Percentiles rank a stretch among this genome's conserved stretches.
These are phyloP conservation scores for Actinomucor elegans DNA, from an alignment of 371 early-diverging fungal genomes.

Conservation along the genomic window DNA sequence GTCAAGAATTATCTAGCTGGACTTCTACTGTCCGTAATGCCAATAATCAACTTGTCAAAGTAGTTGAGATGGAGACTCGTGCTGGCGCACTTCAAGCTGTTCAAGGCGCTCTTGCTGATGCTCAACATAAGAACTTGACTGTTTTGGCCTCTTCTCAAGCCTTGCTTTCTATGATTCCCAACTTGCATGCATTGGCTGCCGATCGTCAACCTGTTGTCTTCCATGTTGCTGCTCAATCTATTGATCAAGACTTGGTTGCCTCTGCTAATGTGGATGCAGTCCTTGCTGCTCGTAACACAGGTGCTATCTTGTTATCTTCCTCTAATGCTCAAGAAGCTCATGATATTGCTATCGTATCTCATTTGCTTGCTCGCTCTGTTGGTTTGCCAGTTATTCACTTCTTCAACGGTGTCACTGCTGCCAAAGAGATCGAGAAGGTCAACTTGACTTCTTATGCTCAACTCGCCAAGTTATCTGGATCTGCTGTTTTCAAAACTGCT, in stretches of 20 bases:
- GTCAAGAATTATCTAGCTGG: conserved; percentile 65
- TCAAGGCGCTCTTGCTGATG: conserved; percentile 69
- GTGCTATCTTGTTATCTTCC: conserved; percentile 68
- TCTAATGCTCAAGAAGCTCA: conserved; percentile 78
- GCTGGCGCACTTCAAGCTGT: conserved; percentile 81
- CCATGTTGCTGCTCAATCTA: conserved; percentile 75
- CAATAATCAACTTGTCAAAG: conserved; percentile 61
- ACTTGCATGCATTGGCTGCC: conserved; percentile 69
- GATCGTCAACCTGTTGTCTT: conserved; percentile 72
- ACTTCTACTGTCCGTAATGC: conserved; percentile 61
- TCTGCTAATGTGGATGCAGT: conserved; percentile 65
- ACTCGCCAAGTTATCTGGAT: conserved; percentile 30
- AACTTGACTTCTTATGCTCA: conserved; percentile 48
- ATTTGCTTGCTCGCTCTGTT: conserved; percentile 58
- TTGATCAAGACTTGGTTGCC: conserved; percentile 57
- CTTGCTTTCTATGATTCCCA: conserved; percentile 79
- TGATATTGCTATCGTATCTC: conserved; percentile 72
- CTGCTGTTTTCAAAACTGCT: neutral
- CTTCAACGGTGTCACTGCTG: conserved; percentile 65
- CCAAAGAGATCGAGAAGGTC: conserved; percentile 49
- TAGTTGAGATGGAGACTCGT: conserved; percentile 74
- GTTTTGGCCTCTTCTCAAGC: conserved; percentile 77
- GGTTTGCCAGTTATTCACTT: conserved; percentile 74
- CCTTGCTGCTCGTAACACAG: conserved; percentile 68
- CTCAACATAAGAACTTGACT: conserved; percentile 41